A percentile compares a stretch with the other conserved stretches of the same genome.
These are phyloP conservation scores for Ogataea nitratoaversa DNA, from an alignment of 805 yeast genomes.

Conservation along the genomic window DNA sequence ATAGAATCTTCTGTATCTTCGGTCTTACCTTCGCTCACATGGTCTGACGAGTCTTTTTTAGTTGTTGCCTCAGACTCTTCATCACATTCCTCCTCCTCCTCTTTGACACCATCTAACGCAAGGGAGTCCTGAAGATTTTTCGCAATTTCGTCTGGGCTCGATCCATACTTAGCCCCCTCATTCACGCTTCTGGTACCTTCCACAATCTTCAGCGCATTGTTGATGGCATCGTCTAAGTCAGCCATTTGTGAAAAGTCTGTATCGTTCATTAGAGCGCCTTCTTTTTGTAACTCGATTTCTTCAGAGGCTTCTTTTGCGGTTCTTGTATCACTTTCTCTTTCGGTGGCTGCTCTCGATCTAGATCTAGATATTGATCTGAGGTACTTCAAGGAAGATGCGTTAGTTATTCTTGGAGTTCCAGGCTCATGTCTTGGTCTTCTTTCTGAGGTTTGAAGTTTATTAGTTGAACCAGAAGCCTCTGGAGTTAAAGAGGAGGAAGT, in stretches of 20 bases:
- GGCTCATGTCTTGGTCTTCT: slow-evolving; percentile 37
- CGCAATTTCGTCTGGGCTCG: slow-evolving; percentile 15
- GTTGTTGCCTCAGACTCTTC: slow-evolving; percentile 8
- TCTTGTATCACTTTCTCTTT: slow-evolving; percentile 22
- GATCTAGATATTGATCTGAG: slow-evolving; percentile 65
- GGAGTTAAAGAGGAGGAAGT: slow-evolving; percentile 1
- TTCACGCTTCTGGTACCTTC: slow-evolving; percentile 20
- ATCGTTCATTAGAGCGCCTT: slow-evolving; percentile 52
- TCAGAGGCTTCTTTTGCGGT: slow-evolving; percentile 23
- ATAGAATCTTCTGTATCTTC: background rate
- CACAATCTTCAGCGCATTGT: slow-evolving; percentile 38
- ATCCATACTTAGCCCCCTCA: slow-evolving; percentile 14
- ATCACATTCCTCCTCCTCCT: slow-evolving; percentile 20
- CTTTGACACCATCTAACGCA: slow-evolving; percentile 15
- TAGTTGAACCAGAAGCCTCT: background rate
- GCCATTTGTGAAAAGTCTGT: slow-evolving; percentile 46
- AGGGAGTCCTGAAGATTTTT: slow-evolving; percentile 16
- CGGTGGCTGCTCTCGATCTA: slow-evolving; percentile 46
- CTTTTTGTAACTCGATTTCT: slow-evolving; percentile 44
- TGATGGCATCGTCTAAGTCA: slow-evolving; percentile 46
- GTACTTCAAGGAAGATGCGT: slow-evolving; percentile 45
- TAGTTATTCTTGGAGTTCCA: slow-evolving; percentile 25
- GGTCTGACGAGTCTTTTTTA: slow-evolving; percentile 12
- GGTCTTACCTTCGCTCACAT: background rate
- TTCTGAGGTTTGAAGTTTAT: slow-evolving; percentile 18